A percentile compares a stretch with the other conserved stretches of the same genome.
Conservation (phyloP, 1,284 basidiomycete species). For the Microbotryum lychnidis-dioicae region DNA sequence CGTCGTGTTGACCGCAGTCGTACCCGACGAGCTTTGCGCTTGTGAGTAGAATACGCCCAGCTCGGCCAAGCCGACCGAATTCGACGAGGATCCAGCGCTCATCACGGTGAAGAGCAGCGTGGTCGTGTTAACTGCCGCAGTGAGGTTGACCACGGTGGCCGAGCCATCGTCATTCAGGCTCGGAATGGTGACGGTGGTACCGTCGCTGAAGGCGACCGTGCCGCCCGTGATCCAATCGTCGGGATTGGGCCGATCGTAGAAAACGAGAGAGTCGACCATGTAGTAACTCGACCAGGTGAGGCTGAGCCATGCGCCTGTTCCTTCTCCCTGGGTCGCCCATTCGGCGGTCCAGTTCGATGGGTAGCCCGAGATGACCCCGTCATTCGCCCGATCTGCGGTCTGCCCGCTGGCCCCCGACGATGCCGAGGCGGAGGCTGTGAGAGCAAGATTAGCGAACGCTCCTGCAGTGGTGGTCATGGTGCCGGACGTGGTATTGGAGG, state of each 20-base stretch:
- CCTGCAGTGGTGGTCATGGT: slow-evolving; percentile 4
- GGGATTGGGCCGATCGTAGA: slow-evolving; percentile 10
- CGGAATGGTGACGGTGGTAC: slow-evolving; percentile 3
- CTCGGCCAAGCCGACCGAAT: slow-evolving; percentile 2
- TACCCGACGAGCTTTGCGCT: no score
- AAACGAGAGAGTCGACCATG: slow-evolving; percentile 2
- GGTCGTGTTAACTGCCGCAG: background rate
- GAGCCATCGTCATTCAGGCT: slow-evolving; percentile 10
- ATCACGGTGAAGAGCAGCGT: slow-evolving; percentile 1
- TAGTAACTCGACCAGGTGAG: background rate
- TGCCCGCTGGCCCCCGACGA: background rate
- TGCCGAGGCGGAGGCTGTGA: background rate
- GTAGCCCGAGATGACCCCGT: slow-evolving; percentile 23
- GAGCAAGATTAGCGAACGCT: slow-evolving; percentile 3
- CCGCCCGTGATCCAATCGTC: slow-evolving; percentile 17
- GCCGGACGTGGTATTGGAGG: slow-evolving; percentile 1
- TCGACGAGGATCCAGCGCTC: background rate
- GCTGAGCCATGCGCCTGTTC: background rate
- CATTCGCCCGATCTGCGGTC: slow-evolving; percentile 4
- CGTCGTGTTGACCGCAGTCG: no score
- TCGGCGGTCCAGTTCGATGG: slow-evolving; percentile 15
- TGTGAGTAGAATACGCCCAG: background rate
- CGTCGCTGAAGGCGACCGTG: slow-evolving; percentile 15
- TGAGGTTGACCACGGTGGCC: background rate
- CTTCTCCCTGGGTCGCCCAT: slow-evolving; percentile 12